phyloP scores from a whole-genome alignment of 2,329 filamentous ascomycete species.

The Penicillium sp. region DNA sequence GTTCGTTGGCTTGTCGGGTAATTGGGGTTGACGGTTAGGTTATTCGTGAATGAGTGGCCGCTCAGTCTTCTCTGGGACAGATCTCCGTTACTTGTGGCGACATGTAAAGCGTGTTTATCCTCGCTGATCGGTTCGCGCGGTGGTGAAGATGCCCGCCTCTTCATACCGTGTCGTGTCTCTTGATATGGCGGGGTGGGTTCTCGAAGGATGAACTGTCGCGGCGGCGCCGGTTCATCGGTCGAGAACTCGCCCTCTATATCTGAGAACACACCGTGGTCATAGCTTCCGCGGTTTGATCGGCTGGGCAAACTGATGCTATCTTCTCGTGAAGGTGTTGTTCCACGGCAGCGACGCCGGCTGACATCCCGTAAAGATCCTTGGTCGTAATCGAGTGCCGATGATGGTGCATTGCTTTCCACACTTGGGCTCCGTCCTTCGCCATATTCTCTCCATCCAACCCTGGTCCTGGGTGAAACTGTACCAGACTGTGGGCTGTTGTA shows the following conservation, averaged over 20 bases:
- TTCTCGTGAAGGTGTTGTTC: slow-evolving; percentile 51
- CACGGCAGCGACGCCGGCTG: slow-evolving; percentile 49
- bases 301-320: slow-evolving; percentile 53
- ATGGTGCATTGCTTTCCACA: slow-evolving; percentile 43
- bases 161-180: slow-evolving; percentile 57
- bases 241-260: slow-evolving; percentile 47
- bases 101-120: slow-evolving; percentile 36
- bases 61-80: slow-evolving; percentile 56
- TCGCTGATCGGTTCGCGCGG: slow-evolving; percentile 54
- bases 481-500: slow-evolving; percentile 43
- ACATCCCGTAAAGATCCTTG: slow-evolving; percentile 35
- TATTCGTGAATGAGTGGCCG: slow-evolving; percentile 56
- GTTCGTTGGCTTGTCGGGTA: slow-evolving; percentile 62
- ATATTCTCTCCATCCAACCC: slow-evolving; percentile 44
- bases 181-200: slow-evolving; percentile 41
- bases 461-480: slow-evolving; percentile 43
- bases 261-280: slow-evolving; percentile 61
- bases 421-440: slow-evolving; percentile 46
- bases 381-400: slow-evolving; percentile 44
- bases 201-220: slow-evolving; percentile 40
- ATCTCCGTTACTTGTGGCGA: slow-evolving; percentile 49
- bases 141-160: slow-evolving; percentile 65
- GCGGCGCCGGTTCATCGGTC: slow-evolving; percentile 39
- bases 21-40: slow-evolving; percentile 55
- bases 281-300: slow-evolving; percentile 61